Conservation (phyloP, 768 basidiomycete genomes). For the Rhodosporidiobolus sp. region DNA sequence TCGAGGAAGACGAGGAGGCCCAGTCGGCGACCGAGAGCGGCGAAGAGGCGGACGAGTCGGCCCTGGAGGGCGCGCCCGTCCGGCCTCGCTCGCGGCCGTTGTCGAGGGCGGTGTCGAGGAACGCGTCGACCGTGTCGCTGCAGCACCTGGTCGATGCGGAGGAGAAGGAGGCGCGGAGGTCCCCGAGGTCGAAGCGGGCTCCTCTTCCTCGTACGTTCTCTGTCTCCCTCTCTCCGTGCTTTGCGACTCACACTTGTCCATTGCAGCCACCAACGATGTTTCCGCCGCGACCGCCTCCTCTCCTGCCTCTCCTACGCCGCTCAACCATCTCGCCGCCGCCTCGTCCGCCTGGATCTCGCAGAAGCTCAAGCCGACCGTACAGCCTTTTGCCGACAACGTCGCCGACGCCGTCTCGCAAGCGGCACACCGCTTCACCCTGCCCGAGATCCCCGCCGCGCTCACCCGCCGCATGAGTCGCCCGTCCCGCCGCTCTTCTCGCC, state of each 20-base stretch:
- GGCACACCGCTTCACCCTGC: slow-evolving; percentile 18
- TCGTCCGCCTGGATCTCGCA: slow-evolving; percentile 31
- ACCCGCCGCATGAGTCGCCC: slow-evolving; percentile 18
- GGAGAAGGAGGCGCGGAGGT: neutral
- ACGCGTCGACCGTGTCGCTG: slow-evolving; percentile 33
- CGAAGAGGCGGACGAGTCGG: slow-evolving; percentile 1
- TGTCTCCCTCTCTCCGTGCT: too few species aligned
- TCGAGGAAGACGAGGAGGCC: neutral
- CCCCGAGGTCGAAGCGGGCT: neutral
- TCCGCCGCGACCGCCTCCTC: neutral
- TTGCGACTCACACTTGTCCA: neutral
- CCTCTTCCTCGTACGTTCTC: neutral
- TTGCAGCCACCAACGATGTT: neutral
- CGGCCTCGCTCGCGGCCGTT: neutral
- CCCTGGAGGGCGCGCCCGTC: neutral
- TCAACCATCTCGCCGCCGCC: slow-evolving; percentile 4
- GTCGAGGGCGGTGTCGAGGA: slow-evolving; percentile 17
- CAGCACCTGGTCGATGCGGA: slow-evolving; percentile 32
- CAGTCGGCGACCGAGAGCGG: slow-evolving; percentile 19
- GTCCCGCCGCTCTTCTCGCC: neutral
- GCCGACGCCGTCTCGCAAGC: slow-evolving; percentile 18
- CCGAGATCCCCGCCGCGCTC: slow-evolving; percentile 24
- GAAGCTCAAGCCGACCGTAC: slow-evolving; percentile 24
- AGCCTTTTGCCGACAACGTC: slow-evolving; percentile 21
- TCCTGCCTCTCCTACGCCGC: neutral